Conservation (phyloP, 768 basidiomycete species). For the Mycena amicta region DNA sequence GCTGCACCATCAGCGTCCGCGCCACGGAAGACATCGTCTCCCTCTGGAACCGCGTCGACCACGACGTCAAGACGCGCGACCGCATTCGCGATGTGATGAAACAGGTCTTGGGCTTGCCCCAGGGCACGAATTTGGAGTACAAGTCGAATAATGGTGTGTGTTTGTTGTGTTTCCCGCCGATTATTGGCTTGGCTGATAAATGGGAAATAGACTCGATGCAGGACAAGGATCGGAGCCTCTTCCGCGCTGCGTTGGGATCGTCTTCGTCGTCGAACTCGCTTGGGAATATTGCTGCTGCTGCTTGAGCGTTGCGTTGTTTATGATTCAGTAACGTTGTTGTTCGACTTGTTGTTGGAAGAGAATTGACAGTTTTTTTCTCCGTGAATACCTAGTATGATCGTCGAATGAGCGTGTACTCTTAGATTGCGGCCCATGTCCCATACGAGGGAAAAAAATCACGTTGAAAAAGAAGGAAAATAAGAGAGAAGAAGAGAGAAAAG, state of each 20-base stretch:
- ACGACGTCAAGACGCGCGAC: conserved; percentile 73
- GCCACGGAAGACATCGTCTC: conserved; percentile 93
- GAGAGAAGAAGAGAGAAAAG: too few species aligned
- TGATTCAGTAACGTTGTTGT: too few species aligned
- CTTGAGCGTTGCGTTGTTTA: background rate
- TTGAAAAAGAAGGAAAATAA: too few species aligned
- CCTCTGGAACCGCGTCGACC: conserved; percentile 88
- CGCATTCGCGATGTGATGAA: conserved; percentile 85
- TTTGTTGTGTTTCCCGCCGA: too few species aligned
- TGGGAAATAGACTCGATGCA: conserved; percentile 74
- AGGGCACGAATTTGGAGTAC: conserved; percentile 87
- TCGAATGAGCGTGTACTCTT: too few species aligned
- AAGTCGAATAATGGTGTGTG: conserved; percentile 87
- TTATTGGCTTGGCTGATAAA: conserved; percentile 5
- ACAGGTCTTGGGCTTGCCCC: conserved; percentile 71
- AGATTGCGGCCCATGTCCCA: too few species aligned
- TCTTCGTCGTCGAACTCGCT: background rate
- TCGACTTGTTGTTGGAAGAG: background rate
- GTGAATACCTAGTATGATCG: too few species aligned
- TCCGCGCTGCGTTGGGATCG: background rate
- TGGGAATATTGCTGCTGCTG: background rate
- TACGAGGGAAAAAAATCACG: too few species aligned
- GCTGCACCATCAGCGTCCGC: conserved; percentile 92
- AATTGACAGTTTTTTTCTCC: too few species aligned
- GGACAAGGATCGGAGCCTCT: conserved; percentile 48